These are phyloP conservation scores for Ophiostoma triangulosporum DNA, from an alignment of 2,329 filamentous ascomycete genomes.

Conservation along the genomic window DNA sequence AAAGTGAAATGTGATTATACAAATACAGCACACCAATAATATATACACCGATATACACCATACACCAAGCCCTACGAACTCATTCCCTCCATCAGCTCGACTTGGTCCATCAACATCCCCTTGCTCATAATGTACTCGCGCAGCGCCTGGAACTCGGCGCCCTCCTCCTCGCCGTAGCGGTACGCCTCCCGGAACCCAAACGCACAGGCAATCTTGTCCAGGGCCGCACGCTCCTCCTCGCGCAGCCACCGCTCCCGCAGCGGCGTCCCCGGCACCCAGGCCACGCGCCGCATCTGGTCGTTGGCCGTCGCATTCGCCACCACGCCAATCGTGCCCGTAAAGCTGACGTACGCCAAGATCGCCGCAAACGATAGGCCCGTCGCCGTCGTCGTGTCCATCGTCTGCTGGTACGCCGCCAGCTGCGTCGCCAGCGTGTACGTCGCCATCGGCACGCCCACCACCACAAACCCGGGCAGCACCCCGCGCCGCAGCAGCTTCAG, in stretches of 20 bases:
- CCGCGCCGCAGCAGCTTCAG: constrained; percentile 54
- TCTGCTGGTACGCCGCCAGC: constrained; percentile 51
- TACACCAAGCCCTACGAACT: constrained; percentile 21
- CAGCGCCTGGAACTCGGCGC: constrained; percentile 76
- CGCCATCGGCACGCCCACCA: constrained; percentile 47
- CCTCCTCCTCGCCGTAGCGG: constrained; percentile 79
- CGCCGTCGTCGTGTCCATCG: constrained; percentile 63
- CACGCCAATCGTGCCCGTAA: constrained; percentile 68
- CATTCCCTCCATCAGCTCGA: constrained; percentile 90
- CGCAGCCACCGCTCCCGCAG: constrained; percentile 71
- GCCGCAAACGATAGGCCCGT: constrained; percentile 69
- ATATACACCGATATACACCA: no score
- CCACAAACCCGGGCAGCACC: constrained; percentile 42
- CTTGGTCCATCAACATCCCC: constrained; percentile 81
- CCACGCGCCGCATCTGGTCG: constrained; percentile 89
- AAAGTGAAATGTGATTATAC: no score
- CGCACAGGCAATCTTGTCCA: constrained; percentile 73
- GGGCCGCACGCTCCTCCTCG: constrained; percentile 77
- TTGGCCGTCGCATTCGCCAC: constrained; percentile 78
- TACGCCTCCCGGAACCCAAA: constrained; percentile 82
- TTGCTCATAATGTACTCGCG: constrained; percentile 70
- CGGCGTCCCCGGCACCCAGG: constrained; percentile 73
- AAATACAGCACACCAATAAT: no score
- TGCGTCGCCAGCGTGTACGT: constrained; percentile 59
- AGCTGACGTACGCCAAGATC: constrained; percentile 69